phyloP scores from a whole-genome alignment of 805 yeast species.

The Schwanniomyces occidentalis region DNA sequence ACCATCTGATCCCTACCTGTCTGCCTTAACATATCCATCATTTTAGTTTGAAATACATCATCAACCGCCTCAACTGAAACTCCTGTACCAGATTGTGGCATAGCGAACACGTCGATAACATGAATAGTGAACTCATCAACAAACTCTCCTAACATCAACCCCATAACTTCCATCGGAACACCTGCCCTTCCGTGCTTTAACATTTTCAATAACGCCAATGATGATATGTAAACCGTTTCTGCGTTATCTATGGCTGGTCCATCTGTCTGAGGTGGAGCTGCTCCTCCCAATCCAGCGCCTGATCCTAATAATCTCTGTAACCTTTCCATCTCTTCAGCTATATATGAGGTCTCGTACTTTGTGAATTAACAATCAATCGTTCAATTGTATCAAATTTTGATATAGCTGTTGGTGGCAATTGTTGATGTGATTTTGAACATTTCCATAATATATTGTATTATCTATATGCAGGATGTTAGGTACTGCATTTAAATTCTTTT shows the following conservation, averaged over 20 bases:
- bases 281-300: constrained; percentile 47
- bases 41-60: constrained; percentile 96
- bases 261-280: constrained; percentile 51
- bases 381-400: too few relatives aligned
- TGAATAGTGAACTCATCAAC: constrained; percentile 96
- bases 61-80: constrained; percentile 99
- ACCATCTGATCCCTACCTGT: constrained; percentile 99
- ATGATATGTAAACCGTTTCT: constrained; percentile 94
- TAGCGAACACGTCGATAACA: constrained; percentile 97
- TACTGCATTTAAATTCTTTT: too few relatives aligned
- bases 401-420: constrained; percentile 4
- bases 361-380: too few relatives aligned
- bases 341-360: too few relatives aligned
- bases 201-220: constrained; percentile 93
- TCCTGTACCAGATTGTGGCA: constrained; percentile 99
- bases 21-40: constrained; percentile 99
- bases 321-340: constrained; percentile 53
- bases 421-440: too few relatives aligned
- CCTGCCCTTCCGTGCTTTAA: constrained; percentile 96
- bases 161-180: constrained; percentile 85
- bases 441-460: too few relatives aligned
- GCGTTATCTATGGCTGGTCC: constrained; percentile 90
- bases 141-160: constrained; percentile 96
- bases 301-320: constrained; percentile 48
- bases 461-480: too few relatives aligned